phyloP scores from a whole-genome alignment of 345 rosid species.

The Gynandropsis gynandra region DNA sequence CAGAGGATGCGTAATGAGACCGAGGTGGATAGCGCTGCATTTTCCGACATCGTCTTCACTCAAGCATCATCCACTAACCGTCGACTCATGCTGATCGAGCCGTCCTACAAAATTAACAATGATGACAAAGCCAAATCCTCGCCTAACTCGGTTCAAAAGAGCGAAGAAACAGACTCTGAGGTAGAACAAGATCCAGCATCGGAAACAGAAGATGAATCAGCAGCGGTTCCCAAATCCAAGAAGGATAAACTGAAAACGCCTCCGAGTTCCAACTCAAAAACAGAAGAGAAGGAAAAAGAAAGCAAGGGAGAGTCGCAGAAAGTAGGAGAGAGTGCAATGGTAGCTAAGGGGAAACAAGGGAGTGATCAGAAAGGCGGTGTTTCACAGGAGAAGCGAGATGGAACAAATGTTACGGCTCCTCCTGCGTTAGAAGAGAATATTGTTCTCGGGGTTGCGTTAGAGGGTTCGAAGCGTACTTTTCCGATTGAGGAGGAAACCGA shows the following conservation, averaged over 20 bases:
- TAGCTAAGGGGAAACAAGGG: slow-evolving; percentile 16
- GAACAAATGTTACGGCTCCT: not conserved
- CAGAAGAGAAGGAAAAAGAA: slow-evolving; percentile 29
- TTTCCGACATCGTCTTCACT: slow-evolving; percentile 48
- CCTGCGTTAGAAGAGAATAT: slow-evolving; percentile 74
- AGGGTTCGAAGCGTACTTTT: slow-evolving; percentile 82
- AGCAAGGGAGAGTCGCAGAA: slow-evolving; percentile 22
- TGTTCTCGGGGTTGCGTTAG: slow-evolving; percentile 82
- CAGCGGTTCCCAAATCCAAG: slow-evolving; percentile 25
- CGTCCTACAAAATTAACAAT: slow-evolving; percentile 57
- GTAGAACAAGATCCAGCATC: slow-evolving; percentile 34
- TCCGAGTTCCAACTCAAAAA: slow-evolving; percentile 23
- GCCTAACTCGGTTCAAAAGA: slow-evolving; percentile 24
- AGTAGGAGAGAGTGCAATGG: slow-evolving; percentile 23
- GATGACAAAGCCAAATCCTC: slow-evolving; percentile 54
- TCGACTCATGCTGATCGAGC: slow-evolving; percentile 62
- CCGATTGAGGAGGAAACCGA: slow-evolving; percentile 65
- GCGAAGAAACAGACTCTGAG: slow-evolving; percentile 45
- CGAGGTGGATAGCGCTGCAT: slow-evolving; percentile 61
- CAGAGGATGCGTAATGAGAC: slow-evolving; percentile 66
- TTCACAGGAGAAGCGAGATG: slow-evolving; percentile 34
- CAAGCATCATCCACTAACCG: slow-evolving; percentile 44
- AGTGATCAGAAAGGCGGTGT: slow-evolving; percentile 18
- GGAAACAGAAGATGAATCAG: slow-evolving; percentile 30
- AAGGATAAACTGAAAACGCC: slow-evolving; percentile 27